phyloP scores from a whole-genome alignment of 2,329 filamentous ascomycete genomes.

The Pseudogymnoascus sp. region DNA sequence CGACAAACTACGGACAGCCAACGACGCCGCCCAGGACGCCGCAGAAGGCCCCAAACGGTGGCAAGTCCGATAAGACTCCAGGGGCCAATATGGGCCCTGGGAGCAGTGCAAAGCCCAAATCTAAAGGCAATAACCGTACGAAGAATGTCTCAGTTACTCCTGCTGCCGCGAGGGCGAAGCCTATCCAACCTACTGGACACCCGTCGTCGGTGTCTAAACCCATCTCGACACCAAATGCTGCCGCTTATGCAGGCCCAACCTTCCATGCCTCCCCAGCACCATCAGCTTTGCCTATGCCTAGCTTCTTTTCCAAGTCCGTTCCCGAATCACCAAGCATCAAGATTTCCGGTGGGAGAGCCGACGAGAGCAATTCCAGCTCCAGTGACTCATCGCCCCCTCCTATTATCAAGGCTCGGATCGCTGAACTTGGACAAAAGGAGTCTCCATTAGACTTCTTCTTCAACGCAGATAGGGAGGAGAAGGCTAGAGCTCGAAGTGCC shows the following conservation, averaged over 20 bases:
- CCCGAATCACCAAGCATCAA: conserved; percentile 50
- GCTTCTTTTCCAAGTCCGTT: conserved; percentile 71
- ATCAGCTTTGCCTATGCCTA: conserved; percentile 81
- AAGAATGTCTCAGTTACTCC: conserved; percentile 26
- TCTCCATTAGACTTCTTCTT: conserved; percentile 89
- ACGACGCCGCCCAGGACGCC: conserved; percentile 28
- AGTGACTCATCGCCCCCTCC: conserved; percentile 31
- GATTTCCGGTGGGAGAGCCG: conserved; percentile 25
- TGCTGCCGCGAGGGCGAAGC: conserved; percentile 18
- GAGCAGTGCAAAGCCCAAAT: conserved; percentile 25
- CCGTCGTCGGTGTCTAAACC: conserved; percentile 25
- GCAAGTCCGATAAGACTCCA: conserved; percentile 16
- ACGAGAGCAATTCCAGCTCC: conserved; percentile 20
- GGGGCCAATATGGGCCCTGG: conserved; percentile 13
- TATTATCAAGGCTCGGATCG: conserved; percentile 42
- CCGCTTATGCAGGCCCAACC: conserved; percentile 81
- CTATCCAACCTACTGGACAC: conserved; percentile 19
- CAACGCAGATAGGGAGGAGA: conserved; percentile 73
- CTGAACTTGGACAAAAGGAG: conserved; percentile 49
- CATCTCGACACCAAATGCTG: conserved; percentile 31
- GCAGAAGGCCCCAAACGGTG: conserved; percentile 17
- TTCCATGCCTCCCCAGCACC: conserved; percentile 93
- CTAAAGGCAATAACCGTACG: conserved; percentile 24
- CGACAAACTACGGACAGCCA: conserved; percentile 21
- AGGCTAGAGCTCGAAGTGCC: conserved; percentile 48